Evolutionary conservation across 257 asterid genomes (phyloP).

Genomic region (Solanum lycopersicoides): DNA sequence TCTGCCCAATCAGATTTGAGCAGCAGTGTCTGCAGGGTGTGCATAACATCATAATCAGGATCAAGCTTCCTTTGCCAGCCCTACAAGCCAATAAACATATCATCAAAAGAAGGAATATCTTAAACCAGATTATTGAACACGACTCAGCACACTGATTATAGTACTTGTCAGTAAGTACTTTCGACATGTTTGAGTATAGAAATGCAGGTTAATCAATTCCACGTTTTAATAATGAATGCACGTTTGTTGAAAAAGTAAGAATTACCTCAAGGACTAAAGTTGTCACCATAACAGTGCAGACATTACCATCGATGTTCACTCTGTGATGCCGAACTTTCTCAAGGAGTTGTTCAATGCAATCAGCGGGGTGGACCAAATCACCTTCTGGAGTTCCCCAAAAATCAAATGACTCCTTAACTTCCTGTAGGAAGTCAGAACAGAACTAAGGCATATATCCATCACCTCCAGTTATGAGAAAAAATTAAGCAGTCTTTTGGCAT

Average conservation of each 20-base stretch:
- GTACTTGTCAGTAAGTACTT: neutral
- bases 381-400: slow-evolving; percentile 20
- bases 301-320: slow-evolving; percentile 3
- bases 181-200: neutral
- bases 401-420: slow-evolving; percentile 20
- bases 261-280: slow-evolving; percentile 14
- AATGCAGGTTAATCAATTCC: neutral
- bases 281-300: slow-evolving; percentile 6
- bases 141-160: neutral
- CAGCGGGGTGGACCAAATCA: slow-evolving; percentile 18
- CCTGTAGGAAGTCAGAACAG: neutral
- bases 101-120: neutral
- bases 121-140: neutral
- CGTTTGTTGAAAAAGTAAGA: neutral
- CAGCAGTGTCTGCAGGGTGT: slow-evolving; percentile 5
- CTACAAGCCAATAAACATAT: neutral
- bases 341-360: slow-evolving; percentile 11
- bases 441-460: neutral
- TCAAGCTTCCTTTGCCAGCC: slow-evolving; percentile 21
- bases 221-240: neutral
- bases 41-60: slow-evolving; percentile 14
- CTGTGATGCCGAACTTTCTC: slow-evolving; percentile 16
- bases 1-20: slow-evolving; percentile 14
- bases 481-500: neutral
- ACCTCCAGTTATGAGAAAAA: neutral